A percentile compares a stretch with the other conserved stretches of the same genome.
Evolutionary conservation across 2,329 filamentous ascomycete species (phyloP).

Genomic region (Colletotrichum sp.): DNA sequence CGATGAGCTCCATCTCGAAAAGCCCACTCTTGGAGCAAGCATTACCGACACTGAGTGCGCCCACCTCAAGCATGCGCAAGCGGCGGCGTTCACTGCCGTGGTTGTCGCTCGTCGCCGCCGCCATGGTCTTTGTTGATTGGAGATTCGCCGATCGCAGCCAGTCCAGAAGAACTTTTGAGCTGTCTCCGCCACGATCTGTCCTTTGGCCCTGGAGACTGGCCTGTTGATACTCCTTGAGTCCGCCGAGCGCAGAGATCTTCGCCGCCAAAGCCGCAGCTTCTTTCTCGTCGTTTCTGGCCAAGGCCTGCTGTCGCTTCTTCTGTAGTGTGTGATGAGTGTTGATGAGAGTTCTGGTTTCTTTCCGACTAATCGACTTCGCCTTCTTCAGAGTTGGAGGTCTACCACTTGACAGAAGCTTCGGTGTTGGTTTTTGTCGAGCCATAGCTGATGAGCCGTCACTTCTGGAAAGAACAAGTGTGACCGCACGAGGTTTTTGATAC

Average conservation of each 20-base stretch:
- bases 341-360: slow-evolving; percentile 68
- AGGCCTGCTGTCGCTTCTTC: slow-evolving; percentile 64
- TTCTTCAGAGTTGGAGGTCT: slow-evolving; percentile 61
- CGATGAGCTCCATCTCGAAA: slow-evolving; percentile 83
- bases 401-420: slow-evolving; percentile 45
- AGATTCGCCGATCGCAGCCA: slow-evolving; percentile 55
- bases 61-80: slow-evolving; percentile 83
- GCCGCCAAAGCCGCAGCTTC: slow-evolving; percentile 50
- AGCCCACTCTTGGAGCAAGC: slow-evolving; percentile 75
- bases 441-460: not conserved
- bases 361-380: slow-evolving; percentile 65
- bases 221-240: slow-evolving; percentile 67
- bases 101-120: not conserved
- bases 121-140: slow-evolving; percentile 22
- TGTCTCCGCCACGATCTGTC: slow-evolving; percentile 70
- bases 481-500: not conserved
- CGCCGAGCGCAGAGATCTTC: slow-evolving; percentile 63
- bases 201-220: slow-evolving; percentile 74
- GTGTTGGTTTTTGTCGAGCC: slow-evolving; percentile 10
- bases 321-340: slow-evolving; percentile 69
- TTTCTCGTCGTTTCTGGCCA: slow-evolving; percentile 54
- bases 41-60: slow-evolving; percentile 83
- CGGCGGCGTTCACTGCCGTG: not conserved
- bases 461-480: not conserved
- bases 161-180: slow-evolving; percentile 66